phyloP scores from a whole-genome alignment of 140 eudicot species.

The Flaveria floridana region DNA sequence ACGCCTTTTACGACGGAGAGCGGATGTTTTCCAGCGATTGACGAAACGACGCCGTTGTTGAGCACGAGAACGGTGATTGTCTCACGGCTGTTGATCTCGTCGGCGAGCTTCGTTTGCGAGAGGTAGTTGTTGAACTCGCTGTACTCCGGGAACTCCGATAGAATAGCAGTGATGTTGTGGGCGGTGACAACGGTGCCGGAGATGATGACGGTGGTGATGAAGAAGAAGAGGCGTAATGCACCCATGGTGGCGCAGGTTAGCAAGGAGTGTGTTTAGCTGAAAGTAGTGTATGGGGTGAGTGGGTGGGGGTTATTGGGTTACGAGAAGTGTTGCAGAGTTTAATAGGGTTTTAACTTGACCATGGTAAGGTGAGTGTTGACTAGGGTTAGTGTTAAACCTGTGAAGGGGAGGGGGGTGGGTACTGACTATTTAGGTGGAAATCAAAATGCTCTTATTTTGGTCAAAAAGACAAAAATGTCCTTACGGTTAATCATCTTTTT shows the following conservation, averaged over 20 bases:
- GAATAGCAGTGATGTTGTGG: slow-evolving; percentile 68
- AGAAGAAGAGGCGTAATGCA: slow-evolving; percentile 34
- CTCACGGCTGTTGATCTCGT: slow-evolving; percentile 75
- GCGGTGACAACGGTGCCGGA: slow-evolving; percentile 31
- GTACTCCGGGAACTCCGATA: slow-evolving; percentile 61
- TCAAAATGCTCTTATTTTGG: slow-evolving; percentile 32
- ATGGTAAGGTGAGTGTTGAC: slow-evolving; percentile 24
- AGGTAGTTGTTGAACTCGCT: slow-evolving; percentile 60
- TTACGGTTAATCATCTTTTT: slow-evolving; percentile 9
- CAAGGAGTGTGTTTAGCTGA: slow-evolving; percentile 15
- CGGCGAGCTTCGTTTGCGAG: slow-evolving; percentile 65
- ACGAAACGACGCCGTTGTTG: slow-evolving; percentile 54
- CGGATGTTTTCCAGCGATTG: slow-evolving; percentile 57
- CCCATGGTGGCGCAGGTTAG: slow-evolving; percentile 45
- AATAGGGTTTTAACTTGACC: slow-evolving; percentile 35
- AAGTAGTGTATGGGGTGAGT: slow-evolving; percentile 2
- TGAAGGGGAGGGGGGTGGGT: slow-evolving; percentile 9
- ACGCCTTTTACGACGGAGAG: slow-evolving; percentile 55
- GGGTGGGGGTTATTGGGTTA: slow-evolving; percentile 11
- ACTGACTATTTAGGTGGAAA: slow-evolving; percentile 21
- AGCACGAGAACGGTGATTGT: slow-evolving; percentile 75
- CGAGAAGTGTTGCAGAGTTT: slow-evolving; percentile 24
- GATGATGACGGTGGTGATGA: slow-evolving; percentile 34
- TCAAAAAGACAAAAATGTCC: slow-evolving; percentile 41
- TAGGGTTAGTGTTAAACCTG: slow-evolving; percentile 28